Conservation (phyloP, 805 yeast genomes). For the Schizosaccharomyces japonicus region DNA sequence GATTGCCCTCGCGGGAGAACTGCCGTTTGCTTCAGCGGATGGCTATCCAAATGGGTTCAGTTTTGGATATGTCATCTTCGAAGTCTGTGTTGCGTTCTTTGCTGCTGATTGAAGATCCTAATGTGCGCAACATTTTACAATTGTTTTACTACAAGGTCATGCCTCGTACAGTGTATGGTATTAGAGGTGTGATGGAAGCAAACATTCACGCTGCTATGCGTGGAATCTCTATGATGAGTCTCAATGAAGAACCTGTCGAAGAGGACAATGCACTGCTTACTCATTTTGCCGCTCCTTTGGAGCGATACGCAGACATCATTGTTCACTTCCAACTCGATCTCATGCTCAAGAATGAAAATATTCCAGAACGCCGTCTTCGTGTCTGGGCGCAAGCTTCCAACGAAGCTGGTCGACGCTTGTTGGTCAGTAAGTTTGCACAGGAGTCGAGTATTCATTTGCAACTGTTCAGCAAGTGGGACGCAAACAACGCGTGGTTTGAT, state of each 20-base stretch:
- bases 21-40: conserved; percentile 57
- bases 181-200: too few species aligned
- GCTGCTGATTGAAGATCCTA: conserved; percentile 56
- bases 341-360: background rate
- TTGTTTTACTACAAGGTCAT: conserved; percentile 7
- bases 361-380: conserved; percentile 10
- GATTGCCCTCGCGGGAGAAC: conserved; percentile 59
- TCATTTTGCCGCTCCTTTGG: conserved; percentile 93
- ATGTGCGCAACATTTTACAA: conserved; percentile 51
- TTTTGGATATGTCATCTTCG: conserved; percentile 51
- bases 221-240: background rate
- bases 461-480: background rate
- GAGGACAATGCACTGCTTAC: conserved; percentile 21
- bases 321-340: conserved; percentile 65
- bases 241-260: background rate
- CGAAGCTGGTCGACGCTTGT: background rate
- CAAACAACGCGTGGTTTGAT: background rate
- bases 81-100: conserved; percentile 34
- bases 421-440: conserved; percentile 1
- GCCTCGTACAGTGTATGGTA: background rate
- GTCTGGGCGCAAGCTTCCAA: conserved; percentile 7
- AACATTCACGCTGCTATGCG: background rate
- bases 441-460: conserved; percentile 1
- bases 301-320: conserved; percentile 92
- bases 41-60: conserved; percentile 28